Evolutionary conservation across 1,284 basidiomycete species (phyloP), one percentile per base, ranked within the genome.

Genomic region (Microbotryum silenes-acaulis): DNA sequence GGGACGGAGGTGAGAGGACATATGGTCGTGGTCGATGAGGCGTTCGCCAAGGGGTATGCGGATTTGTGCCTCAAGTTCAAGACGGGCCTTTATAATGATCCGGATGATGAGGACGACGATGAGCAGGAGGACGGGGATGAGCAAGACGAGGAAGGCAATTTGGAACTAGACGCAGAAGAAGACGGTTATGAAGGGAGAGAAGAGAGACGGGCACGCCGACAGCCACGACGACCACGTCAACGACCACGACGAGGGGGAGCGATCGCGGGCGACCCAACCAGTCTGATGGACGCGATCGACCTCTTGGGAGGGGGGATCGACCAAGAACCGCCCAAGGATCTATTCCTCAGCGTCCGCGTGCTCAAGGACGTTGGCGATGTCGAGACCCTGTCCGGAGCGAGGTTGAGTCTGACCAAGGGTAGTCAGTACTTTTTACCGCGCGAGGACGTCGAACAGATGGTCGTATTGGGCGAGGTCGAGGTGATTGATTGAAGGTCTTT

Each of bases 381-480:
- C 48, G 85, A 91, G 73, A 89, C 92, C 6, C 91, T 96, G 75
- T 78, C 86, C 60, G 75, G 77, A 21, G 91, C 91, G 42, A 83
- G 82, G 62, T 85, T 97, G 62, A 87, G 92, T 74, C 91, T 97
- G 73, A 82, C 83, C 70, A 88, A 86, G 74, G 92, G 91, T 0
- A 87, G 91, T 76, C 78, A 91, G 61, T 92, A 91, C 72, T 83
- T 91, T 78, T 85, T 96, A 56, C 80, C 87, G 52, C 79, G 89
- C 67, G 82, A 86, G 12, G 89, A 94, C 75, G 85, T 97, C 62
- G 93, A 97, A 75, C 85, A 91, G 73, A 80, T 97, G 67, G 88
- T 97, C 70, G 84, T 93, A 1, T 88, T 92, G 72, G 92, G 91
- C 4, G 94, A 87, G 75, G 77, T 97, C 65, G 88, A 93, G 76